Evolutionary conservation across 345 rosid genomes (phyloP).

Genomic region (Citrus trifoliata): DNA sequence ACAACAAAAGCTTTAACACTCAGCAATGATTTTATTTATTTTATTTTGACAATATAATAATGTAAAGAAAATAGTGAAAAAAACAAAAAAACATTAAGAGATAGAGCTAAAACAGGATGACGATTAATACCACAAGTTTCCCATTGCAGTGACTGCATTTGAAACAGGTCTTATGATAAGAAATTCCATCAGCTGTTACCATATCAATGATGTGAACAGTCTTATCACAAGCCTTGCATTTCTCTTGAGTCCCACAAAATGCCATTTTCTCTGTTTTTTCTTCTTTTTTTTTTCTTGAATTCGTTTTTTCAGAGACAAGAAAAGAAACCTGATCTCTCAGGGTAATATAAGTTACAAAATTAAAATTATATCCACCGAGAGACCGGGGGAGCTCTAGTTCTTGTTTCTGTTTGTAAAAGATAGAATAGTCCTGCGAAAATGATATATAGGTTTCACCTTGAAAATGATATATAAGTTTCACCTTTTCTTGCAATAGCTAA

Average conservation of each 20-base stretch:
- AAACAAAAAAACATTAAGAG: not conserved
- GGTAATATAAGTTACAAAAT: not conserved
- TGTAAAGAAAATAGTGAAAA: not conserved
- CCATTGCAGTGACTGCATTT: conserved; percentile 87
- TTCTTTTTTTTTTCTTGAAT: not conserved
- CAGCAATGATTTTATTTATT: no score
- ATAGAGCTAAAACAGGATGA: not conserved
- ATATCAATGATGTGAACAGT: conserved; percentile 69
- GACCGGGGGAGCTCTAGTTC: not conserved
- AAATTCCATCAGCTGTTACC: conserved; percentile 69
- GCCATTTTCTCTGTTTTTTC: conserved; percentile 28
- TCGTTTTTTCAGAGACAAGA: not conserved
- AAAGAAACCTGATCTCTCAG: conserved; percentile 1
- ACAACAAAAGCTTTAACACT: not conserved
- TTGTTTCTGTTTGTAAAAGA: conserved; percentile 4
- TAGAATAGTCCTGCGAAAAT: conserved; percentile 2
- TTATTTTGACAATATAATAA: no score
- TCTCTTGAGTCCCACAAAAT: conserved; percentile 63
- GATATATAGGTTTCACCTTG: not conserved
- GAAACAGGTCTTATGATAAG: conserved; percentile 89
- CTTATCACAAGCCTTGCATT: conserved; percentile 82
- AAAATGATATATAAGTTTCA: not conserved
- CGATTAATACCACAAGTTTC: conserved; percentile 48
- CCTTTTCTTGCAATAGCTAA: not conserved
- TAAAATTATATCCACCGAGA: not conserved